Evolutionary conservation across 2,329 filamentous ascomycete genomes (phyloP).

Genomic region (Aspergillus versicolor): DNA sequence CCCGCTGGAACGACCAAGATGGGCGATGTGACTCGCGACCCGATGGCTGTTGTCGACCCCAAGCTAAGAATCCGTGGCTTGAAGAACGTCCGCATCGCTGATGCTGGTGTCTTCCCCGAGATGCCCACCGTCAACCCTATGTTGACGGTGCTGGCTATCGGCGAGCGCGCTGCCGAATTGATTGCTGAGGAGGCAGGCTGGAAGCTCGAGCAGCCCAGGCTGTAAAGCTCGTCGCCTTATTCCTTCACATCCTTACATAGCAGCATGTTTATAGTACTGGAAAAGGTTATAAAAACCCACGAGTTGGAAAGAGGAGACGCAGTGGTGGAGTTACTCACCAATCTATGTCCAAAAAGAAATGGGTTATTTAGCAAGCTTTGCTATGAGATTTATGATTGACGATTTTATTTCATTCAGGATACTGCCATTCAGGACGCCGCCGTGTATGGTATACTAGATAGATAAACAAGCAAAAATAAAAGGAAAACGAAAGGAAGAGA

Average conservation of each 20-base stretch:
- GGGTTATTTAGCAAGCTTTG: background rate
- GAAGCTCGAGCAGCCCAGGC: constrained; percentile 53
- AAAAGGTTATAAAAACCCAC: background rate
- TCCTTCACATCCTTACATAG: background rate
- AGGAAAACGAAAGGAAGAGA: background rate
- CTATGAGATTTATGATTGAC: constrained; percentile 16
- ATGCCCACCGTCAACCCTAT: constrained; percentile 88
- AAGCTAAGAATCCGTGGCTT: constrained; percentile 71
- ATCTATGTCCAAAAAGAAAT: background rate
- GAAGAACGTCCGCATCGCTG: constrained; percentile 73
- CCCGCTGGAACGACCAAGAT: constrained; percentile 88
- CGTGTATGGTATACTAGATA: background rate
- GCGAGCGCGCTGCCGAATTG: constrained; percentile 80
- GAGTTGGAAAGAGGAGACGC: background rate
- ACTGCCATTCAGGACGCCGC: background rate
- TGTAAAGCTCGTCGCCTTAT: constrained; percentile 15
- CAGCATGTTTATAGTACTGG: background rate
- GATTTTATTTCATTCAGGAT: constrained; percentile 10
- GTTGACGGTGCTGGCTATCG: constrained; percentile 81
- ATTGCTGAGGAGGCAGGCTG: constrained; percentile 72
- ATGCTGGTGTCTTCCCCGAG: constrained; percentile 84
- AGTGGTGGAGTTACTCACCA: background rate
- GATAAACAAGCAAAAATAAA: background rate
- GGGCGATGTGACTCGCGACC: constrained; percentile 69
- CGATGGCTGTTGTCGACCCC: constrained; percentile 75